phyloP scores from a whole-genome alignment of 1,139 yeast genomes.

The Nakaseomyces sp. region DNA sequence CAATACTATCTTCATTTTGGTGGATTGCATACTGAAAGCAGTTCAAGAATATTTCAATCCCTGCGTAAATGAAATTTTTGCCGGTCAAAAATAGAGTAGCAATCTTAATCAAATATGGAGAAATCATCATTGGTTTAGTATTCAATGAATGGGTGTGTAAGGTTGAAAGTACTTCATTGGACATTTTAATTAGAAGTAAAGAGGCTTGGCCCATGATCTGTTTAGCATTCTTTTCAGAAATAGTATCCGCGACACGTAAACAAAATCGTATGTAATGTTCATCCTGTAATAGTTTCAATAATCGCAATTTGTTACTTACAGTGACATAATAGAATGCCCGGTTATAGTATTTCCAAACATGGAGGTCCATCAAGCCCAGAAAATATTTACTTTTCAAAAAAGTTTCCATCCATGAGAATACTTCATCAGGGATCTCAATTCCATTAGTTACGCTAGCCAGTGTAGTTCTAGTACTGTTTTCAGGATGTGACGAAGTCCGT shows the following conservation, averaged over 20 bases:
- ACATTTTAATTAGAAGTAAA: not conserved
- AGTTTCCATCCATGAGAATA: slow-evolving; percentile 2
- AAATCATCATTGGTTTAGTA: not conserved
- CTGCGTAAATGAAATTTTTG: slow-evolving; percentile 17
- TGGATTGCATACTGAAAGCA: slow-evolving; percentile 14
- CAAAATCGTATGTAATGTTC: slow-evolving; percentile 10
- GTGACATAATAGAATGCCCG: slow-evolving; percentile 14
- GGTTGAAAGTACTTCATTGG: not conserved
- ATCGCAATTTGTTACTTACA: slow-evolving; percentile 9
- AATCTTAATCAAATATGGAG: slow-evolving; percentile 6
- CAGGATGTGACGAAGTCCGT: not conserved
- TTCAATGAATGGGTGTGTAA: not conserved
- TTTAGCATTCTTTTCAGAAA: slow-evolving; percentile 3
- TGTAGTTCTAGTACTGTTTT: not conserved
- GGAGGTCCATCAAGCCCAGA: slow-evolving; percentile 10
- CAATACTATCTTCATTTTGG: not conserved
- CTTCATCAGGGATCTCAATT: not conserved
- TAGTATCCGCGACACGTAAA: not conserved
- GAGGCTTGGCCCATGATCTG: slow-evolving; percentile 2
- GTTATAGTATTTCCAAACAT: slow-evolving; percentile 24
- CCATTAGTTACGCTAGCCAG: not conserved
- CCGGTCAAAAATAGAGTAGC: slow-evolving; percentile 8
- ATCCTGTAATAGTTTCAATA: slow-evolving; percentile 7
- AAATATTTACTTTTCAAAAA: slow-evolving; percentile 3
- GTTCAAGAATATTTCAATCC: slow-evolving; percentile 20